Evolutionary conservation across 148 eudicot genomes (phyloP), one percentile per base, ranked within the genome.

Genomic region (Nepenthes mirabilis): DNA sequence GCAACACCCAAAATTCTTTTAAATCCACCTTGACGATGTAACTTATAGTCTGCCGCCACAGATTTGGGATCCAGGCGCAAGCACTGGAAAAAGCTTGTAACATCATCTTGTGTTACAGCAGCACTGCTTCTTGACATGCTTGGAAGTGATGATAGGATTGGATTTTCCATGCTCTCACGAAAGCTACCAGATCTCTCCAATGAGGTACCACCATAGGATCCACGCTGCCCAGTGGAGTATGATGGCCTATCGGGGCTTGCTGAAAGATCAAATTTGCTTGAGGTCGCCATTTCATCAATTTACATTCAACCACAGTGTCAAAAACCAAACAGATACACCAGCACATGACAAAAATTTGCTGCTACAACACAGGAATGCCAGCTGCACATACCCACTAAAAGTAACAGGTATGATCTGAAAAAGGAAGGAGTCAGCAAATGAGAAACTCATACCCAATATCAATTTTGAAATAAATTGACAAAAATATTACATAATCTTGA

Each of bases 141-240:
- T 47, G 87, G 79, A 70, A 82, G 72, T 40, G 85, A 64, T 49
- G 91, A 79, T 52, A 78, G 65, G 58, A 68, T 76, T 47, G 80
- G 79, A 70, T 64, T 82, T 57, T 82, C 91, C 83, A 73, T 67
- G 71, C 69, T 80, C 50, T 80, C 91, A 37, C 81, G 80, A 35
- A 82, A 85, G 70, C 83, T 82, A 58, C 75, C 74, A 33, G 91
- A 75, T 76, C 85, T 80, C 58, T 80, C 91, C 78, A 80, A 61
- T 56, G 78, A 66, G 49, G 79, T 67, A 55, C 71, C 70, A 13
- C 73, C 52, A 57, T 63, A 71, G 56, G 86, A 65, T 43, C 81
- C 87, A 60, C 87, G 81, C 48, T 65, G 81, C 50, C 71, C 83
- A 55, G 74, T 59, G 57, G 77, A 47, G 63, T 71, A 74, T 61